Base-by-base conservation (phyloP, 1,139 yeast genomes). In the Suhomyces atakaporum region DNA sequence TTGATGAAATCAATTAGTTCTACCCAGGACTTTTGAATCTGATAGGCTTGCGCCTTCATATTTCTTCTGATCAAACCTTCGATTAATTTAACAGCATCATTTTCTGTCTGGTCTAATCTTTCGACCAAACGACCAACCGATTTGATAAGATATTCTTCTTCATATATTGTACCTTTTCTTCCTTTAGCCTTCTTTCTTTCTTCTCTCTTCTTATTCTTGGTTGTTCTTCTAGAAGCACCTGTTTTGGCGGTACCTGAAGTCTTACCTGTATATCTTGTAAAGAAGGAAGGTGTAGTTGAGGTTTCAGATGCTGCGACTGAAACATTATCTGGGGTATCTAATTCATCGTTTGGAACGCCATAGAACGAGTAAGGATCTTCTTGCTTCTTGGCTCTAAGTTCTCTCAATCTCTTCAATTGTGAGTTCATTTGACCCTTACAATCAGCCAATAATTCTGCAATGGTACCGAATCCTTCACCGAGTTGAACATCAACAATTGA, bases 131-230 rank as follows among this genome's bases (percentile, higher is more conserved):
- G 78, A 5, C 95, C 95, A 46, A 88, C 81, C 2, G 97, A 89
- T 50, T 77, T 79, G 39, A 92, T 83, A 42, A 94, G 77, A 58
- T 94, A 94, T 59, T 92, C 98, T 57, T 94, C 98, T 62, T 92
- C 98, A 55, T 92, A 92, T 13, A 92, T 85, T 4, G 97, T 90
- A 27, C 97, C 97, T 67, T 92, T 92, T 69, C 95, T 87, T 41
- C 98, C 98, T 52, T 96, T 80, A 1, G 98, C 99, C 45, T 81
- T 77, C 66, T 94, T 94, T 53, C 98, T 80, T 59, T 92, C 98
- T 62, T 92, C 97, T 51, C 98, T 79, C 60, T 96, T 87, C 45
- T 81, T 79, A 61, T 90, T 92, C 64, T 92, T 94, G 7, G 95
- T 77, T 0, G 98, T 89, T 53, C 84, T 78, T 62, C 98, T 78